Evolutionary conservation across 139 green algal species (phyloP).

Genomic region (Gonium pectorale): DNA sequence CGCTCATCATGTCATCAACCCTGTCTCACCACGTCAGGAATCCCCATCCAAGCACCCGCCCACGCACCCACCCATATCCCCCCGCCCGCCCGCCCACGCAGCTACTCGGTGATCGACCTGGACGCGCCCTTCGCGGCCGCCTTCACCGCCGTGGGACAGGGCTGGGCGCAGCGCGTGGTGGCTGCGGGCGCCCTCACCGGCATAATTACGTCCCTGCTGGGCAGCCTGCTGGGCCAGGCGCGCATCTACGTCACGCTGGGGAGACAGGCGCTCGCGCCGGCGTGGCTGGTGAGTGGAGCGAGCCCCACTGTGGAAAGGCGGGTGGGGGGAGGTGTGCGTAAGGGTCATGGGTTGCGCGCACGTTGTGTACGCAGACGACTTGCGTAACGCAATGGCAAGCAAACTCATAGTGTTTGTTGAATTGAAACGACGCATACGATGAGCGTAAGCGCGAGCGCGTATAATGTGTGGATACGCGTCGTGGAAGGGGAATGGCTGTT

Average conservation of each 20-base stretch:
- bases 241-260: slow-evolving; percentile 87
- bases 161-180: slow-evolving; percentile 67
- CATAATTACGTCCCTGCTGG: slow-evolving; percentile 81
- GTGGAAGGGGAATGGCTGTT: no score
- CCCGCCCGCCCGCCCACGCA: neutral
- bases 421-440: no score
- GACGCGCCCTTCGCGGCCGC: slow-evolving; percentile 77
- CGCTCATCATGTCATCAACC: no score
- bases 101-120: slow-evolving; percentile 66
- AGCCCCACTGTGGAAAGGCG: no score
- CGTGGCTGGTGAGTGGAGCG: slow-evolving; percentile 64
- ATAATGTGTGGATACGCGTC: no score
- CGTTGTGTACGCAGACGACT: no score
- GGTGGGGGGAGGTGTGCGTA: no score
- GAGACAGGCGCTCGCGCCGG: slow-evolving; percentile 80
- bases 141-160: slow-evolving; percentile 65
- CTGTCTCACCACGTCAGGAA: neutral
- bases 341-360: no score
- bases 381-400: no score
- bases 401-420: no score
- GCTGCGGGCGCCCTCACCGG: slow-evolving; percentile 69
- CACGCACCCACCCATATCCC: neutral
- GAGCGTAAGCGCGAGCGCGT: no score
- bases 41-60: neutral
- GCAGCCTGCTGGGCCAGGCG: slow-evolving; percentile 80